Conservation (phyloP, 2,329 filamentous ascomycete species). For the Graphiopsis chlorocephala region DNA sequence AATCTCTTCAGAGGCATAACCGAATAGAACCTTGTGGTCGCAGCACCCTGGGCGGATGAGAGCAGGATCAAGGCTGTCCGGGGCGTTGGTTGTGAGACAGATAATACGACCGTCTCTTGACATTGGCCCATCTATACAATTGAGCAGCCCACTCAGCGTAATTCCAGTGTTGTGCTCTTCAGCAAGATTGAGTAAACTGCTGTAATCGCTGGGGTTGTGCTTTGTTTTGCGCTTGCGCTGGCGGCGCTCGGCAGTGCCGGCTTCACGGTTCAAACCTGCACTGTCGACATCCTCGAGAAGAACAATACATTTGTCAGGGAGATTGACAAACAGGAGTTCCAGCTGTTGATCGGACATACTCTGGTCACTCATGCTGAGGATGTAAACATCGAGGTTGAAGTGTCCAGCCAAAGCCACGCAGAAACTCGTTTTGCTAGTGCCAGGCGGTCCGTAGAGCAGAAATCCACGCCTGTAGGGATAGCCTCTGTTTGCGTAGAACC, state of each 20-base stretch:
- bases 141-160: constrained; percentile 67
- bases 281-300: constrained; percentile 45
- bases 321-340: constrained; percentile 37
- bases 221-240: constrained; percentile 94
- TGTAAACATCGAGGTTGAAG: constrained; percentile 37
- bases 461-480: constrained; percentile 82
- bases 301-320: constrained; percentile 42
- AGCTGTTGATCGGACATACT: constrained; percentile 72
- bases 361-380: constrained; percentile 59
- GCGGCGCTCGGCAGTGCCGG: constrained; percentile 63
- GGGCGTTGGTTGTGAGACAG: constrained; percentile 76
- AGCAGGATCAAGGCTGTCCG: constrained; percentile 68
- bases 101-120: constrained; percentile 72
- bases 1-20: constrained; percentile 38
- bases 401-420: constrained; percentile 40
- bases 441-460: constrained; percentile 67
- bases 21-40: constrained; percentile 61
- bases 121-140: constrained; percentile 75
- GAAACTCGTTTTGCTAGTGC: constrained; percentile 28
- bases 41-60: constrained; percentile 69
- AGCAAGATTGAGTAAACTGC: not conserved
- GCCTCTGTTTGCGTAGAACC: constrained; percentile 74
- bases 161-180: constrained; percentile 59
- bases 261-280: constrained; percentile 28
- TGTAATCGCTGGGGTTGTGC: not conserved